Conservation (phyloP, 108 stramenopile species). For the Epithemia pelagica region DNA sequence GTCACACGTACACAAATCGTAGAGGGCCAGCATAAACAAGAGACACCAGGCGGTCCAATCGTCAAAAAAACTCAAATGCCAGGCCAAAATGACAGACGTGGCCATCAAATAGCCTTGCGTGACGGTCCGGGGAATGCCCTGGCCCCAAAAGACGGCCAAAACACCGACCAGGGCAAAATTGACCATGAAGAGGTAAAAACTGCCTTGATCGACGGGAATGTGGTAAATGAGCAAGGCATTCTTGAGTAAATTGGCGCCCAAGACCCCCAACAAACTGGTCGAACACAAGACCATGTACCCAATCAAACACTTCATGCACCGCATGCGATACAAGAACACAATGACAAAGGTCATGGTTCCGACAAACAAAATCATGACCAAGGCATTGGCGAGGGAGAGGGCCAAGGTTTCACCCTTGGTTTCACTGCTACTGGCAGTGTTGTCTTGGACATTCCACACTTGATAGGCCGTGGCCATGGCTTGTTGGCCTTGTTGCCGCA, state of each 20-base stretch:
- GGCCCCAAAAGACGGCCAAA: conserved; percentile 84
- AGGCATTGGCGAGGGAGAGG: conserved; percentile 83
- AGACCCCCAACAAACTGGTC: conserved; percentile 68
- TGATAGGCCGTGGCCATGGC: conserved; percentile 65
- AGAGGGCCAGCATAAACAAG: conserved; percentile 89
- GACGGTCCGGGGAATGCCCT: conserved; percentile 78
- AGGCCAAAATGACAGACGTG: conserved; percentile 91
- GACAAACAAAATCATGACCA: conserved; percentile 86
- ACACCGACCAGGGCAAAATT: conserved; percentile 95
- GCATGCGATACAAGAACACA: conserved; percentile 83
- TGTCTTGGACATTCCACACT: conserved; percentile 48
- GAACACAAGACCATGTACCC: conserved; percentile 90
- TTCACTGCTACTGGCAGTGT: conserved; percentile 35
- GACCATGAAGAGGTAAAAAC: conserved; percentile 67
- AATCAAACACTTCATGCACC: conserved; percentile 84
- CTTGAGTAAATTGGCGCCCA: conserved; percentile 67
- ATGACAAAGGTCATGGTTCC: conserved; percentile 88
- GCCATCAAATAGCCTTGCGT: conserved; percentile 88
- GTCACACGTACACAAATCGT: conserved; percentile 62
- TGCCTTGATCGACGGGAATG: conserved; percentile 83
- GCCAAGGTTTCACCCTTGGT: conserved; percentile 39
- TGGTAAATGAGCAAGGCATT: conserved; percentile 78
- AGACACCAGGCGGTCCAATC: conserved; percentile 93
- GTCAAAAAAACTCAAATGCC: conserved; percentile 90
- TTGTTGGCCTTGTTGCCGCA: conserved; percentile 41